These are phyloP conservation scores for Malus fusca DNA, from an alignment of 306 rosid species.

Conservation along the genomic window DNA sequence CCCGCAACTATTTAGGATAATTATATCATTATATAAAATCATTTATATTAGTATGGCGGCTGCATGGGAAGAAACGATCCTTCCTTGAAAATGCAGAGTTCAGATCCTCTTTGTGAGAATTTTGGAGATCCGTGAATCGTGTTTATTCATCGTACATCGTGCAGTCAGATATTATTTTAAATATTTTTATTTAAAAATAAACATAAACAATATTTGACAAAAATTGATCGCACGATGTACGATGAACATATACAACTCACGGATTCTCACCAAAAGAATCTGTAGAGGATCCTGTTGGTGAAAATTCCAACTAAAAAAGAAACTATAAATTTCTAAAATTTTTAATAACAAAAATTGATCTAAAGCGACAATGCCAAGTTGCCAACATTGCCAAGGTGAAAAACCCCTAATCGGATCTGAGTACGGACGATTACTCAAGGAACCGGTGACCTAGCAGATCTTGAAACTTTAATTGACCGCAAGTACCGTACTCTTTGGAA, in stretches of 20 bases:
- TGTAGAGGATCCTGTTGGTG: no score
- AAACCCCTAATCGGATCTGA: background rate
- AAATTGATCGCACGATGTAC: no score
- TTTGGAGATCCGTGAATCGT: accelerated
- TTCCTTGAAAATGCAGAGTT: background rate
- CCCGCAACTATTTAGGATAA: no score
- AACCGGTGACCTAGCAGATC: constrained; percentile 24
- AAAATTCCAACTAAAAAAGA: background rate
- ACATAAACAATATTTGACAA: no score
- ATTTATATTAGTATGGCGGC: background rate
- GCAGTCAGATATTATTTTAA: no score
- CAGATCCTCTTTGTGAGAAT: no score
- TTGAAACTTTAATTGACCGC: background rate
- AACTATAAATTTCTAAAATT: background rate
- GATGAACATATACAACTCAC: background rate
- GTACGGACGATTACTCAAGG: constrained; percentile 18
- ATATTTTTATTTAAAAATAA: no score
- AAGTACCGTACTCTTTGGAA: constrained; percentile 20
- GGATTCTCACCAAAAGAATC: no score
- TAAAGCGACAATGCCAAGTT: background rate
- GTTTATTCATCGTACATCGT: no score
- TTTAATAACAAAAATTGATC: background rate
- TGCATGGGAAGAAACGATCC: background rate
- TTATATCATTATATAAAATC: no score
- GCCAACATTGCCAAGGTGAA: background rate